These are phyloP conservation scores for Pichia kluyveri DNA, from an alignment of 805 yeast species.

Conservation along the genomic window DNA sequence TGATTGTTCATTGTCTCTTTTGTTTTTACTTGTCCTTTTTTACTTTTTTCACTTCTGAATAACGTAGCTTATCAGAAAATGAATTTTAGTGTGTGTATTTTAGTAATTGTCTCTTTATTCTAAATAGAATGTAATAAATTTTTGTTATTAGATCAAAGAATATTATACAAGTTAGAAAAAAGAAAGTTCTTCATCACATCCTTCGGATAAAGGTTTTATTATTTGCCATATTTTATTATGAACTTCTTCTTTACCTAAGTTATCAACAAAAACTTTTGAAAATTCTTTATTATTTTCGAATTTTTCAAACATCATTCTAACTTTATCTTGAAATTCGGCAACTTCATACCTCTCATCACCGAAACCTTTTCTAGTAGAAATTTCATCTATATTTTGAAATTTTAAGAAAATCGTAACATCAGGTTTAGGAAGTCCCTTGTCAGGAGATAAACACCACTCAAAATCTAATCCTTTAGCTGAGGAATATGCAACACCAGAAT, in stretches of 20 bases:
- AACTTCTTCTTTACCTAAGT: slow-evolving; percentile 49
- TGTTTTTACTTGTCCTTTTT: not conserved
- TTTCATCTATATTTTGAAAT: slow-evolving; percentile 36
- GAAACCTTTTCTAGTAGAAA: slow-evolving; percentile 58
- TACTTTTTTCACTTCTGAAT: not conserved
- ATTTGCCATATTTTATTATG: slow-evolving; percentile 33
- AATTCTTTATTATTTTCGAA: slow-evolving; percentile 28
- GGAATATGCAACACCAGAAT: slow-evolving; percentile 90
- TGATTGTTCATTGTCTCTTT: not conserved
- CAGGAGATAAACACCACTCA: slow-evolving; percentile 78
- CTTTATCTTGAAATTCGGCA: slow-evolving; percentile 62
- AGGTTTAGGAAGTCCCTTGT: slow-evolving; percentile 77
- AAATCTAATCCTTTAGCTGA: slow-evolving; percentile 69
- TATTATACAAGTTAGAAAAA: not conserved
- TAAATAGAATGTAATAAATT: no score
- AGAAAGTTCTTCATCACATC: slow-evolving; percentile 6
- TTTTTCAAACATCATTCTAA: slow-evolving; percentile 47
- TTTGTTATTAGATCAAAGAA: no score
- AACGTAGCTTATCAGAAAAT: not conserved
- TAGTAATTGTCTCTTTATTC: slow-evolving; percentile 1
- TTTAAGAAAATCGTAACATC: slow-evolving; percentile 76
- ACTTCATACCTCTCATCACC: slow-evolving; percentile 93
- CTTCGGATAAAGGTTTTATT: slow-evolving; percentile 14
- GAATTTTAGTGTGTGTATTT: not conserved
- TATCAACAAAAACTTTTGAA: slow-evolving; percentile 51